Conservation (phyloP, 2,329 filamentous ascomycete genomes). For the Venturiaceae sp. region DNA sequence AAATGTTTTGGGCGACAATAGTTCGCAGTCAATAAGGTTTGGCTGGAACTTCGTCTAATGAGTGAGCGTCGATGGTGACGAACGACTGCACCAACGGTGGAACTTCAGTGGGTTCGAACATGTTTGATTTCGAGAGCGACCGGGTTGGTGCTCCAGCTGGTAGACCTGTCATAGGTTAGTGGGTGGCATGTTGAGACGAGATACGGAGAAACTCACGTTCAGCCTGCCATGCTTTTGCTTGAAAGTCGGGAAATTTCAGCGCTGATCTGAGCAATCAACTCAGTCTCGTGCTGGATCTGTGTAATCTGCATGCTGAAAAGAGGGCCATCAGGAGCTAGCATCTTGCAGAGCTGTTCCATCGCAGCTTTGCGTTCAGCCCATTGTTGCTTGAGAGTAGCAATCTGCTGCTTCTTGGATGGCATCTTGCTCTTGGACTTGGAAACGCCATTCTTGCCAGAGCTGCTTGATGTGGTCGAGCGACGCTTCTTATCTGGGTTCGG, state of each 20-base stretch:
- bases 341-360: neutral
- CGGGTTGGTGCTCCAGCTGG: neutral
- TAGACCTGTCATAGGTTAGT: neutral
- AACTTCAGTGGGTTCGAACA: neutral
- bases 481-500: constrained; percentile 5
- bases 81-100: neutral
- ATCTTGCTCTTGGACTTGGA: neutral
- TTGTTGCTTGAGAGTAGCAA: neutral
- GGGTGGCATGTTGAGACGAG: neutral
- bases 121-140: neutral
- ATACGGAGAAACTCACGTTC: neutral
- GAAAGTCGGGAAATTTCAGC: neutral
- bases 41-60: neutral
- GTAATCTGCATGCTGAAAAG: neutral
- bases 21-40: neutral
- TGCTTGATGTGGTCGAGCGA: neutral
- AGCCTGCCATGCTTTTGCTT: neutral
- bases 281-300: constrained; percentile 1
- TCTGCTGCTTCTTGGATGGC: constrained; percentile 3
- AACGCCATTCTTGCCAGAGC: neutral
- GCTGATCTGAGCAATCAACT: neutral
- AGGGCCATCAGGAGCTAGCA: constrained; percentile 2
- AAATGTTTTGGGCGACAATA: neutral
- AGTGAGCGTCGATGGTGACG: neutral
- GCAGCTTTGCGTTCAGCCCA: constrained; percentile 2